Evolutionary conservation across 306 rosid genomes (phyloP).

Genomic region (Lupinus albus): DNA sequence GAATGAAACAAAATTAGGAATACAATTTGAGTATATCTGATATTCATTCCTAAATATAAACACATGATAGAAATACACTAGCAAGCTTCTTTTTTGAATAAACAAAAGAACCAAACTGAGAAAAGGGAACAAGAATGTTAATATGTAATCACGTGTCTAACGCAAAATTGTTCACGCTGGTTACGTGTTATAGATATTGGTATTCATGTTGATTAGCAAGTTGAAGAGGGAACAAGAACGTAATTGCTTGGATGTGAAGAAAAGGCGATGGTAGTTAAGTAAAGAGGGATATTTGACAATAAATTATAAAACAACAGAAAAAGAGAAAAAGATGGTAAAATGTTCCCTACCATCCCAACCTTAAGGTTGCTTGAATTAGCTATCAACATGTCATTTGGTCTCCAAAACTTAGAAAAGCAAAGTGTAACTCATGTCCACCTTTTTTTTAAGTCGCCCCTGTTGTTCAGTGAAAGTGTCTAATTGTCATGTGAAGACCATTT

Average conservation of each 20-base stretch:
- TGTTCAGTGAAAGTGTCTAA: constrained; percentile 36
- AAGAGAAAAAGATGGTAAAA: constrained; percentile 39
- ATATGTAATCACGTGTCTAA: constrained; percentile 40
- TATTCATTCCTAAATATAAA: too few species aligned
- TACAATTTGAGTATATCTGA: too few species aligned
- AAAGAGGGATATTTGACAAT: constrained; percentile 18
- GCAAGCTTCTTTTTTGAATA: background rate
- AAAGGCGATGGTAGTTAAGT: constrained; percentile 33
- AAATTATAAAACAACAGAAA: constrained; percentile 40
- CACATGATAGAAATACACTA: background rate
- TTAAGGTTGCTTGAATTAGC: constrained; percentile 49
- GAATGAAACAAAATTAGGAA: too few species aligned
- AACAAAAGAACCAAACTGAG: constrained; percentile 28
- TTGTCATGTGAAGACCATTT: constrained; percentile 47
- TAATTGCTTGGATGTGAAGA: constrained; percentile 54
- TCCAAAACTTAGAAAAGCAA: constrained; percentile 41
- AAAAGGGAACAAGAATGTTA: too few species aligned
- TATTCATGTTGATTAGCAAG: constrained; percentile 17
- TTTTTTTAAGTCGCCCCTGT: constrained; percentile 39
- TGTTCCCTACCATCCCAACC: constrained; percentile 79
- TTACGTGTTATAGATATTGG: constrained; percentile 23
- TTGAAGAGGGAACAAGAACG: constrained; percentile 35
- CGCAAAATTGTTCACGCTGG: constrained; percentile 23
- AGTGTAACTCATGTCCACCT: constrained; percentile 46
- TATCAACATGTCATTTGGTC: constrained; percentile 57